Base-by-base conservation (phyloP, 306 rosid genomes). In the Calophaca sinica region DNA sequence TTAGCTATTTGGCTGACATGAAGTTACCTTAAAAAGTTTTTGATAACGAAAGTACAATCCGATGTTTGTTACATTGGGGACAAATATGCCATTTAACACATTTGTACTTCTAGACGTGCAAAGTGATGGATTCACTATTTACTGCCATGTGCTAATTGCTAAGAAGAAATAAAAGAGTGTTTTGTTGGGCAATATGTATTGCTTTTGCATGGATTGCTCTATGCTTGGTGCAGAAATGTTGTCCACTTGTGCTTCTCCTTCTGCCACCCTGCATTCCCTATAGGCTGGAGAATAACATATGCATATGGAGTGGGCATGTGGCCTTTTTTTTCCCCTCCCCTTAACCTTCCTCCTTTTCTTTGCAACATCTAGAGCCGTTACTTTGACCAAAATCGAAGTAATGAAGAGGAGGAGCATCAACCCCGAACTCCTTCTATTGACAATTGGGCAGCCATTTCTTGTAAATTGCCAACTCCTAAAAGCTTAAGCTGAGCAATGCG, bases 401-500 rank as follows among this genome's bases (percentile, higher is more conserved):
- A n/a, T n/a, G n/a, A n/a, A n/a, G n/a, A n/a, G n/a, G n/a, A n/a
- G n/a, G n/a, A n/a, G n/a, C n/a, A n/a, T n/a, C n/a, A n/a, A n/a
- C n/a, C n/a, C n/a, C n/a, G n/a, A n/a, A n/a, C 13, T 72, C 7
- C 6, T 5, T 7, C 31, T 13, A 8, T 42, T 72, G 29, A 44
- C 14, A 32, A 62, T 6, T 59, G 59, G 42, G 49, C 9, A 60
- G 44, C 58, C 26, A 31, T 33, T 13, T 35, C 42, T 33, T 72
- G 42, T 72, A 42, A 72, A 52, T 70, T 70, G 12, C 11, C 49
- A 36, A 70, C 52, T 70, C 68, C 10, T 73, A 35, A 45, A 44
- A 29, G 55, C 58, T 59, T 73, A 15, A 7, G 68, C 68, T 58
- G 42, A 31, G 15, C 59, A 59, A 31, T 73, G 60, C 49, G 13